Evolutionary conservation across 228 moss, liverwort and hornwort genomes (phyloP).

Genomic region (Sphagnum fallax): DNA sequence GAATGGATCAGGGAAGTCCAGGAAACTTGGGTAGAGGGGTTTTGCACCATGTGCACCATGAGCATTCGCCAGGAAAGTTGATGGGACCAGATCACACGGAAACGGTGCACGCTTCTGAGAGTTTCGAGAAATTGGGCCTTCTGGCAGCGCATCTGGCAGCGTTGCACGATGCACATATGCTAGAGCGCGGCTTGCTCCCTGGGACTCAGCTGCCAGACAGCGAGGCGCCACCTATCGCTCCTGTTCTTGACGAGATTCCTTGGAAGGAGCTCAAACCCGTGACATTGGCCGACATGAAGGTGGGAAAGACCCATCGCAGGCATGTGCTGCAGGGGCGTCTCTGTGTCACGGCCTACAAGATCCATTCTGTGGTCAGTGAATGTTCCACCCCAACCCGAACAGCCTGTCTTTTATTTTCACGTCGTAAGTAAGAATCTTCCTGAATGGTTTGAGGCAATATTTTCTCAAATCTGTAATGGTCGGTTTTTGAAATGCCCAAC

Average conservation of each 20-base stretch:
- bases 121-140: conserved; percentile 60
- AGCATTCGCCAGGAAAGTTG: no score
- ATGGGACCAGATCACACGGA: conserved; percentile 37
- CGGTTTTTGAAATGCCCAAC: no score
- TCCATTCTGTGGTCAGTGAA: conserved; percentile 40
- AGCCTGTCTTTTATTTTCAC: no score
- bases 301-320: conserved; percentile 82
- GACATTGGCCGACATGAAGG: conserved; percentile 55
- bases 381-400: no score
- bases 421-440: no score
- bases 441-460: no score
- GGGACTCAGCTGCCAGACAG: conserved; percentile 35
- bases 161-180: conserved; percentile 70
- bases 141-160: conserved; percentile 60
- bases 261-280: conserved; percentile 50
- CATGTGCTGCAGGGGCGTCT: conserved; percentile 60
- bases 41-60: no score
- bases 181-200: conserved; percentile 67
- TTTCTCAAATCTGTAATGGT: no score
- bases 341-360: conserved; percentile 70
- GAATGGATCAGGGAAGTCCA: no score
- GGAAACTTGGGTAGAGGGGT: no score
- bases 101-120: conserved; percentile 54
- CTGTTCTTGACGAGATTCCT: conserved; percentile 37
- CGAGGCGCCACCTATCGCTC: conserved; percentile 33